Base-by-base conservation (phyloP, 495 filamentous ascomycete species). In the Penicillium bovifimosum region DNA sequence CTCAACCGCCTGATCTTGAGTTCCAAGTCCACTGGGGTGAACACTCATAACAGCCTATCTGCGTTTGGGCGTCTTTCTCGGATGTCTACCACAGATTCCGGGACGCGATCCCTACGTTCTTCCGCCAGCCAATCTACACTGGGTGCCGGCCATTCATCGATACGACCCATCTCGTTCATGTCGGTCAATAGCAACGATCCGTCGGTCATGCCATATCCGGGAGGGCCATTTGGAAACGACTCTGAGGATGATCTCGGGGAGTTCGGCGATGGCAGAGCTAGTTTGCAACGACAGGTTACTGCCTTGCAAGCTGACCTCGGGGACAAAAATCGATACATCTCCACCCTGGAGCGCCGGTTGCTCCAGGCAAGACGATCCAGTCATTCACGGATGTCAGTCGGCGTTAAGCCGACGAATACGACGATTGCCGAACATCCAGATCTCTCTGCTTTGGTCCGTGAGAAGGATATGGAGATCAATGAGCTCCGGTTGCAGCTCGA, bases 251-350 rank as follows among this genome's bases (percentile, higher is more conserved):
- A 89, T 53, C 77, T 86, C 34, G 83, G 80, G 24, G 90, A 95
- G 64, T 92, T 86, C 63, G 90, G 87, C 17, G 90, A 96, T 61
- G 93, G 93, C 3, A 88, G 79, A 28, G 93, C 95, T 2, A 86
- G 86, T 26, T 73, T 90, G 29, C 76, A 86, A 36, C 80, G 86
- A 17, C 95, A 96, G 60, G 86, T 95, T 50, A 80, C 85, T 32
- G 88, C 93, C 1, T 74, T 98, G 33, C 95, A 95, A 66, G 85
- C 90, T n/a, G 93, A 97, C 68, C 80, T 98, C 8, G 79, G 78
- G 9, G 95, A 97, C 70, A 96, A 95, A 72, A 96, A 95, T 57
- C 88, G 95, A 36, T 98, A 98, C 65, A 96, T 97, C 55, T 79
- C 86, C 24, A 96, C 92, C 0, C 74, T 98, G 2, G 93, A 98